Conservation (phyloP, 2,329 filamentous ascomycete genomes). For the Anisogramma anomala region DNA sequence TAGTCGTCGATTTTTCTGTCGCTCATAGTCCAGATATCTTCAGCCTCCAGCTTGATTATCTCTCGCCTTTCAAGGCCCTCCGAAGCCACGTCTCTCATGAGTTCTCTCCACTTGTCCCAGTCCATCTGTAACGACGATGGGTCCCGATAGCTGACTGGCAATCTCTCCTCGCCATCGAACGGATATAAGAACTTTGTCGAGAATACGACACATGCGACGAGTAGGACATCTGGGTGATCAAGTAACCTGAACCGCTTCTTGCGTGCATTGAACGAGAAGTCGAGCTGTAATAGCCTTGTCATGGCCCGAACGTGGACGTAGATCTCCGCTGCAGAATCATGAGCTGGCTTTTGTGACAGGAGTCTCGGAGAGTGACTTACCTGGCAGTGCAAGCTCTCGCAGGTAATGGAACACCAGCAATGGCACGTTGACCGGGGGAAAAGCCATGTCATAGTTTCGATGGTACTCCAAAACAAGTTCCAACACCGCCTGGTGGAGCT, state of each 20-base stretch:
- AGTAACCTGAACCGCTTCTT: constrained; percentile 35
- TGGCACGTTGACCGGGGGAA: constrained; percentile 62
- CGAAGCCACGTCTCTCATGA: constrained; percentile 27
- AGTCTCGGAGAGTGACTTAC: constrained; percentile 31
- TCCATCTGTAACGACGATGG: constrained; percentile 50
- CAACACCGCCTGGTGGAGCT: constrained; percentile 53
- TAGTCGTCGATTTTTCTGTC: constrained; percentile 58
- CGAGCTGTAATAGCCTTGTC: constrained; percentile 35
- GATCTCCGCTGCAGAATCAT: constrained; percentile 45
- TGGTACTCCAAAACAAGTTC: constrained; percentile 53
- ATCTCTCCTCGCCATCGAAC: constrained; percentile 47
- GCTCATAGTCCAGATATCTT: constrained; percentile 35
- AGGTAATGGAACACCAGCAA: constrained; percentile 59
- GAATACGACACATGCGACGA: constrained; percentile 61
- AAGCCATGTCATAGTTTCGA: constrained; percentile 54
- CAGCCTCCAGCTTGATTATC: constrained; percentile 19
- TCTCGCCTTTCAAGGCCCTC: constrained; percentile 18
- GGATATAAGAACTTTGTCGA: constrained; percentile 72
- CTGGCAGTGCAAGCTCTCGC: constrained; percentile 60
- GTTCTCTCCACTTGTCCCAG: constrained; percentile 59
- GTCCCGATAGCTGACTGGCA: constrained; percentile 39
- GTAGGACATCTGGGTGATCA: constrained; percentile 61
- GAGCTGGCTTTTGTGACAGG: constrained; percentile 14
- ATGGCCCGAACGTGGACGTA: constrained; percentile 49
- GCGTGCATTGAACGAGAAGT: constrained; percentile 46